Evolutionary conservation across 805 yeast genomes (phyloP), one percentile per base, ranked within the genome.

Genomic region (Dipodascus albidus): DNA sequence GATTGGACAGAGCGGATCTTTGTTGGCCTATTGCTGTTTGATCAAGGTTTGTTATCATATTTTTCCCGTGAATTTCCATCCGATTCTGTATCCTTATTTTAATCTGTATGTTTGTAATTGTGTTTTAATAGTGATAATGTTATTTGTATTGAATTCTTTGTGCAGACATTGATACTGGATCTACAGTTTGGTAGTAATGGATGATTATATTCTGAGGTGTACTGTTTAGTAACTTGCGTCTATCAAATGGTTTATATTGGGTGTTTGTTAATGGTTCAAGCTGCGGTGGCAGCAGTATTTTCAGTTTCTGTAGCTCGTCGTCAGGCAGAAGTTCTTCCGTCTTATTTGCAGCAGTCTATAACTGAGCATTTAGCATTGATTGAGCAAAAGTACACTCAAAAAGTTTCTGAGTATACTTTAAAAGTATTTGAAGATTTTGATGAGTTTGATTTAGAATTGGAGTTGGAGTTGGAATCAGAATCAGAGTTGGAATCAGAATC

Each of bases 41-140:
- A 38, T 38, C n/a, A 19, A 38, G 44, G n/a, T 38, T 6, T 14
- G 17, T 38, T 38, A 6, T 17, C n/a, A n/a, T 38, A 4, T 4
- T 14, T 38, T 38, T 14, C 15, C 44, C 3, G 20, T 38, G 6
- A 38, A 38, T 38, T 38, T 38, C 17, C 44, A 38, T 17, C 44
- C 44, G n/a, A 38, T 38, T 38, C n/a, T 38, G 44, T 38, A n/a
- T 38, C 44, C 44, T 38, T 17, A 38, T 38, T 38, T 38, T 38
- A 4, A 38, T 38, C 6, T 38, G 6, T 38, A 4, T n/a, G 44
- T 38, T 4, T 38, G 44, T 38, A 38, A 38, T 38, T 38, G 44
- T 17, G 6, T 38, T 14, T 38, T 38, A 17, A 38, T 38, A n/a
- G 20, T 38, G 17, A 17, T 38, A n/a, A n/a, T 17, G 20, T n/a